Base-by-base conservation (phyloP, 2,329 filamentous ascomycete genomes). In the Diaporthe citriasiana region DNA sequence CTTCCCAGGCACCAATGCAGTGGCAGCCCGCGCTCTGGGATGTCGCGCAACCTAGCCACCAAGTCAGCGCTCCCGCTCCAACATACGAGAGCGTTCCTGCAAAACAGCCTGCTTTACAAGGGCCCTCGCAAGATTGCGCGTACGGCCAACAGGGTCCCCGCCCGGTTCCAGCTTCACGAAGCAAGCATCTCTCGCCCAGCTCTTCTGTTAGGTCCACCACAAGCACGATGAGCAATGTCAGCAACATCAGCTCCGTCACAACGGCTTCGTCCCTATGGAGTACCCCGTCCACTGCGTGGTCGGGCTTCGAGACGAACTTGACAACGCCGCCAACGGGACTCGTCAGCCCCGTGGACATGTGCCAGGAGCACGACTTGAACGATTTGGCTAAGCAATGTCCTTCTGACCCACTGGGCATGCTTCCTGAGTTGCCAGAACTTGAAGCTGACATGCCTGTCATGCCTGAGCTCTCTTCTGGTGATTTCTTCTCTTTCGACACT, bases 241-340 rank as follows among this genome's bases (percentile, higher is more conserved):
- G 78, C 75, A 80, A 75, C 2, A 73, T 74, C 59, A 84, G 81
- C 72, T 84, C 82, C 73, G 76, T 84, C 40, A 83, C 89, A 69
- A 89, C 88, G 9, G 86, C 88, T 13, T 79, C 85, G 50, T 89
- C 87, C 12, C 82, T 83, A 40, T 88, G 82, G 81, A 85, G 84
- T 65, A 79, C 79, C 7, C 77, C 79, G 17, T 88, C 86, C 82
- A 84, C 84, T 15, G 82, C 83, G 76, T 80, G 78, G 22, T 83
- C 84, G 13, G 83, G 81, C 4, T 79, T 84, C 45, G 83, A 87
- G 70, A 87, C 86, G 1, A 81, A 80, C 71, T 79, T 87, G 77
- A 85, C 85, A 8, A 88, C 87, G 25, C 86, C 87, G 1, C 81
- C 84, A 42, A 86, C 85, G 51, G 82, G 82, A 30, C 79, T 84